phyloP scores from a whole-genome alignment of 2,329 filamentous ascomycete species.

The Xylariaceae sp. region DNA sequence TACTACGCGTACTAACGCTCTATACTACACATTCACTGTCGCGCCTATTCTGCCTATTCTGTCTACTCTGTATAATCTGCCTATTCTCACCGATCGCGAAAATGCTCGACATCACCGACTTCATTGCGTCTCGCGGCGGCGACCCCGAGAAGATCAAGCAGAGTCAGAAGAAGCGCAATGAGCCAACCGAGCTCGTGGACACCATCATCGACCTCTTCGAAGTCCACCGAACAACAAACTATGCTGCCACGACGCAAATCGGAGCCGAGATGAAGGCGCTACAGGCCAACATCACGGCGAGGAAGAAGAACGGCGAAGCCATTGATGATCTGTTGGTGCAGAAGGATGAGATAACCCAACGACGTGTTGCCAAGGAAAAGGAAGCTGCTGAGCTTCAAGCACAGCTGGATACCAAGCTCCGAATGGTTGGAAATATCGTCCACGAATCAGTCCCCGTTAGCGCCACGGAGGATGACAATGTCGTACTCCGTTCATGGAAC shows the following conservation, averaged over 20 bases:
- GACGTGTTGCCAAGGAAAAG: conserved; percentile 77
- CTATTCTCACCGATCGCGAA: not conserved
- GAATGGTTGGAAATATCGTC: conserved; percentile 84
- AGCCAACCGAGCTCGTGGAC: conserved; percentile 78
- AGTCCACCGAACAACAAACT: conserved; percentile 61
- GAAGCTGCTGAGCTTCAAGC: conserved; percentile 45
- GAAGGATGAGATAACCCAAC: conserved; percentile 35
- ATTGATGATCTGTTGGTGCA: conserved; percentile 63
- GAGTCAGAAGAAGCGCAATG: conserved; percentile 72
- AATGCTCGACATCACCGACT: conserved; percentile 59
- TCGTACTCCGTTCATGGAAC: conserved; percentile 68
- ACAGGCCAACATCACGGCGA: conserved; percentile 17
- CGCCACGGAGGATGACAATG: conserved; percentile 66
- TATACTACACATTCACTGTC: not conserved
- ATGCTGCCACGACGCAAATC: conserved; percentile 76
- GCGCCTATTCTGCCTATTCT: not conserved
- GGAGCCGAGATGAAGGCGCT: conserved; percentile 80
- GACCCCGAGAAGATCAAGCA: conserved; percentile 89
- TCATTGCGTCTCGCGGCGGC: conserved; percentile 81
- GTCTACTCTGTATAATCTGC: too few relatives aligned
- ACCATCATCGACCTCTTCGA: conserved; percentile 84
- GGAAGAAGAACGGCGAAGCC: conserved; percentile 63
- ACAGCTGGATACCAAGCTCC: conserved; percentile 67
- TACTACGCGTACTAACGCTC: not conserved
- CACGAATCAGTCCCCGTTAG: conserved; percentile 57